phyloP scores from a whole-genome alignment of 2,329 filamentous ascomycete species.

The Nigrospora sphaerica region DNA sequence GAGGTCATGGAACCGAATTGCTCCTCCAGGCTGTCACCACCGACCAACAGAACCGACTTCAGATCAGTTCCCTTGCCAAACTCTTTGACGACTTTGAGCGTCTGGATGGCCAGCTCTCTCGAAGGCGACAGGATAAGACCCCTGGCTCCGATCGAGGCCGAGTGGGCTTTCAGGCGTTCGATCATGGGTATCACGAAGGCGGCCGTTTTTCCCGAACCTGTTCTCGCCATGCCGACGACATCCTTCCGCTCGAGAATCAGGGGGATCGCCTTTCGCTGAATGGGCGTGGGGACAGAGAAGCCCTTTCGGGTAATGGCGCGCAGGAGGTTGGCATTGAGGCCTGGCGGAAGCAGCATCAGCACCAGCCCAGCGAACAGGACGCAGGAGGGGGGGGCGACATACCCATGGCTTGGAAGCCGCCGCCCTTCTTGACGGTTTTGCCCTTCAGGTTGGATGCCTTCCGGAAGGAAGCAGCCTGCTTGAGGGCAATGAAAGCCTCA shows the following conservation, averaged over 20 bases:
- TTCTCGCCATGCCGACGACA: conserved; percentile 98
- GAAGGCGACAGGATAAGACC: conserved; percentile 88
- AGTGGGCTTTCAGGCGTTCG: conserved; percentile 83
- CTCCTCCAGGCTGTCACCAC: conserved; percentile 91
- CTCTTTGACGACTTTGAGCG: conserved; percentile 93
- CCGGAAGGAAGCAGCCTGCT: conserved; percentile 80
- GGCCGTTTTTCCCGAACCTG: conserved; percentile 97
- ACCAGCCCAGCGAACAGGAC: conserved; percentile 1
- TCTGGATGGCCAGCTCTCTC: conserved; percentile 89
- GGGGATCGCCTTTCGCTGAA: conserved; percentile 94
- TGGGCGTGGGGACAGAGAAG: conserved; percentile 92
- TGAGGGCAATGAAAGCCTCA: conserved; percentile 83
- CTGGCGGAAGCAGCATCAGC: conserved; percentile 24
- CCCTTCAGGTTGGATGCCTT: conserved; percentile 79
- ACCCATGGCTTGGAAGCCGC: conserved; percentile 95
- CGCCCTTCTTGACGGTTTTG: conserved; percentile 85
- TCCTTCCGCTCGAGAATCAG: conserved; percentile 84
- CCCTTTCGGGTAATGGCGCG: conserved; percentile 92
- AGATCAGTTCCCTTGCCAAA: conserved; percentile 85
- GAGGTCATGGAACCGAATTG: conserved; percentile 89
- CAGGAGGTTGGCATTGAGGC: conserved; percentile 72
- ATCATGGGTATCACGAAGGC: conserved; percentile 99
- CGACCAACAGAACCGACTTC: conserved; percentile 82
- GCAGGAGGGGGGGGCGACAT: conserved; percentile 12
- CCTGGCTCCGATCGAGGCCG: conserved; percentile 75